Evolutionary conservation across 441 rosid species (phyloP), one percentile per base, ranked within the genome.

Genomic region (Gossypium trilobum): DNA sequence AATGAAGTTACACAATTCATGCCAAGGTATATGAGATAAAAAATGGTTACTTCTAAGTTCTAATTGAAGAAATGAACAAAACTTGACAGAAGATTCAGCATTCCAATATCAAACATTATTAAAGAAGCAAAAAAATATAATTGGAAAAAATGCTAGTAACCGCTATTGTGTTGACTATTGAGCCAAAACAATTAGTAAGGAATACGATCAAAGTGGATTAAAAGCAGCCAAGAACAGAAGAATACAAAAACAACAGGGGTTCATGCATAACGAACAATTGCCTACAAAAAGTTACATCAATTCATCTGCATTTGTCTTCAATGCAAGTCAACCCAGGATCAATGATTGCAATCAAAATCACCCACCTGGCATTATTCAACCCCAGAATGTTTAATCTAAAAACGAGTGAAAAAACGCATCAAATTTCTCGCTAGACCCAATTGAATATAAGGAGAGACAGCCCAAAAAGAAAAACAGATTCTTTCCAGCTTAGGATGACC

Each of bases 291-390:
- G 50, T 69, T 23, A 72, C 42, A 11, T 39, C 29, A 52, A 50
- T 14, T 46, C 54, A 17, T 63, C 33, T 13, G 51, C 70, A 33
- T 39, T 73, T 51, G 42, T 70, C 72, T 51, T 68, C 55, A 72
- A 60, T 14, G 54, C 70, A 54, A 20, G 19, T 29, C 50, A 73
- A 70, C 51, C 58, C 9, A 68, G 13, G 33, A 75, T 11, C 48
- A 31, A 27, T 13, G 23, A 71, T 3, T 63, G 54, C 33, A 69
- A 76, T 44, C 50, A 70, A 61, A 56, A 82, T 51, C 75, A 77
- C 81, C 75, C 79, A 86, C 84, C 86, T 76, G 79, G 65, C 86
- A 84, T 78, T 80, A 56, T 73, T 44, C 52, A 52, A 23, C 20
- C 66, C 70, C 74, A 73, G 71, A 71, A 74, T 10, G 73, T 44